Percentiles rank a stretch among this genome's conserved stretches.
These are phyloP conservation scores for Fusarium paranaense DNA, from an alignment of 2,329 filamentous ascomycete genomes.

Conservation along the genomic window DNA sequence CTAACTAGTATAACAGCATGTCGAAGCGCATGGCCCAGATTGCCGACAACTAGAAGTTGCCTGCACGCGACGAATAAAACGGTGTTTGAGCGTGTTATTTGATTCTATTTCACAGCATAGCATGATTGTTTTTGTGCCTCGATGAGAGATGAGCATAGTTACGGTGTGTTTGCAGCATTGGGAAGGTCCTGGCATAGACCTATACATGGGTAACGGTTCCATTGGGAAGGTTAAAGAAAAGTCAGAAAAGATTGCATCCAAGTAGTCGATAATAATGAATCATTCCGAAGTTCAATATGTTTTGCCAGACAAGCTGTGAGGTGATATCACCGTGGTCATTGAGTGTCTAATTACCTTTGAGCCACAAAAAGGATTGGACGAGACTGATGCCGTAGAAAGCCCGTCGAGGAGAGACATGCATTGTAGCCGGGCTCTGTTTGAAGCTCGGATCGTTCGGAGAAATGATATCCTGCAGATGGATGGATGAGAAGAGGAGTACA, in stretches of 20 bases:
- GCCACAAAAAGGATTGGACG: neutral
- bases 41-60: constrained; percentile 26
- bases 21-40: constrained; percentile 71
- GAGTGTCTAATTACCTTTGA: neutral
- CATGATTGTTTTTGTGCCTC: constrained; percentile 37
- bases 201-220: constrained; percentile 27
- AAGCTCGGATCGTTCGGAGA: neutral
- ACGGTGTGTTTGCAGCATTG: constrained; percentile 43
- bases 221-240: constrained; percentile 45
- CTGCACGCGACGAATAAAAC: constrained; percentile 26
- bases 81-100: constrained; percentile 35
- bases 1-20: constrained; percentile 65
- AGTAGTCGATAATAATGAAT: constrained; percentile 42
- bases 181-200: constrained; percentile 42
- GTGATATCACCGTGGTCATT: neutral
- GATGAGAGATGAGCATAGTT: constrained; percentile 42
- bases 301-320: neutral
- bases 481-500: neutral
- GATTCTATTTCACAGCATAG: constrained; percentile 40
- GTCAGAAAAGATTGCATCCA: constrained; percentile 41
- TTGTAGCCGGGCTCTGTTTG: neutral
- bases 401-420: neutral
- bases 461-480: neutral
- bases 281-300: constrained; percentile 30
- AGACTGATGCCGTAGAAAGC: neutral